Conservation (phyloP, 495 filamentous ascomycete species). For the Penicillium mononematosum region DNA sequence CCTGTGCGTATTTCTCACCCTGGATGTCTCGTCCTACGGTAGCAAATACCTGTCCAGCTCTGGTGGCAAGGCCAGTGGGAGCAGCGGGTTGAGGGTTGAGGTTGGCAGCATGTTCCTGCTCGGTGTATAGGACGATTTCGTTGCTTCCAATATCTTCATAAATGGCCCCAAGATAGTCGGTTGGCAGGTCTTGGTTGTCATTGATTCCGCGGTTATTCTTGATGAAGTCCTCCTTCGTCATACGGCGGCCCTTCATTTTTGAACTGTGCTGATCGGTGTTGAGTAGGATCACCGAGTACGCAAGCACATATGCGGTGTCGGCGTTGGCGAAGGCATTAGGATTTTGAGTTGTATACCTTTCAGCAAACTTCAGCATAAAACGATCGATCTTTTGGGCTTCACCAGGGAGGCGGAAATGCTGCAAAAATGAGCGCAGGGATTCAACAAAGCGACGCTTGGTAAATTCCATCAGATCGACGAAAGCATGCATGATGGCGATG, state of each 20-base stretch:
- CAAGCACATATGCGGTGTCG: slow-evolving; percentile 93
- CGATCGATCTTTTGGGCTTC: slow-evolving; percentile 99
- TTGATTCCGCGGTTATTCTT: slow-evolving; percentile 99
- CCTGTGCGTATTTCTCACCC: slow-evolving; percentile 88
- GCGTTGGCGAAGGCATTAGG: slow-evolving; percentile 98
- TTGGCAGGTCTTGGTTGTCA: slow-evolving; percentile 87
- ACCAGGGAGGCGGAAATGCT: slow-evolving; percentile 91
- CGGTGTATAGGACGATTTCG: slow-evolving; percentile 92
- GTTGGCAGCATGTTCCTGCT: slow-evolving; percentile 82
- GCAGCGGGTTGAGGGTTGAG: slow-evolving; percentile 59
- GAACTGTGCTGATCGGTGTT: slow-evolving; percentile 94
- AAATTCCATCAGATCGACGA: slow-evolving; percentile 95
- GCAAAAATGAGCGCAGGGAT: slow-evolving; percentile 83
- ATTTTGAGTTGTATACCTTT: slow-evolving; percentile 90
- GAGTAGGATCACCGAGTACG: slow-evolving; percentile 94
- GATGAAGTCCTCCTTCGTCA: slow-evolving; percentile 97
- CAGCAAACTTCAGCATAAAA: slow-evolving; percentile 98
- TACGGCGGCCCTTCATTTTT: slow-evolving; percentile 75
- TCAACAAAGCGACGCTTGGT: slow-evolving; percentile 91
- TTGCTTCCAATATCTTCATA: slow-evolving; percentile 88
- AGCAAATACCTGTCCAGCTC: slow-evolving; percentile 84
- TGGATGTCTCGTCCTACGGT: slow-evolving; percentile 90
- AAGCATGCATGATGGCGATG: slow-evolving; percentile 96
- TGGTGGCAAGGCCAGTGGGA: slow-evolving; percentile 68
- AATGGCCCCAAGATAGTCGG: slow-evolving; percentile 86